Evolutionary conservation across 129 eudicot genomes (phyloP).

Genomic region (Calendula officinalis): DNA sequence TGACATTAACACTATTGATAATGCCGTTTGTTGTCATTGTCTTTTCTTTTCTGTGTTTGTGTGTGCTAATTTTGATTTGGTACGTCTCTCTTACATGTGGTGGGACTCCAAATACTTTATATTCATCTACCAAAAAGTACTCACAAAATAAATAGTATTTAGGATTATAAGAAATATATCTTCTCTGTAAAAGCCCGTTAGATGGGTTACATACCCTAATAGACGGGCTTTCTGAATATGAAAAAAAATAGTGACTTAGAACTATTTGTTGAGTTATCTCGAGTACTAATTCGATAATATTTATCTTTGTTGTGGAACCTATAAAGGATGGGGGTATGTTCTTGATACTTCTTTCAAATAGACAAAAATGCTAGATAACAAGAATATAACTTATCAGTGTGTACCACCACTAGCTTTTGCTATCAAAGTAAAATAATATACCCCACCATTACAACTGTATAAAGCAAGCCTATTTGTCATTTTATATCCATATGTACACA

Average conservation of each 20-base stretch:
- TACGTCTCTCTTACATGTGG: slow-evolving; percentile 23
- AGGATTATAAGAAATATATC: too few relatives aligned
- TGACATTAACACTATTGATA: slow-evolving; percentile 27
- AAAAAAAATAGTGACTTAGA: background rate
- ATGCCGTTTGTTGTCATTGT: slow-evolving; percentile 30
- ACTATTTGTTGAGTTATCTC: slow-evolving; percentile 5
- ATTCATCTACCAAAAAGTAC: background rate
- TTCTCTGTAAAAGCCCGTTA: background rate
- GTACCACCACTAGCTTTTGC: slow-evolving; percentile 43
- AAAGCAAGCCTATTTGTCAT: slow-evolving; percentile 26
- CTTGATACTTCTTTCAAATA: slow-evolving; percentile 18
- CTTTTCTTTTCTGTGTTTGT: slow-evolving; percentile 26
- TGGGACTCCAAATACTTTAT: background rate
- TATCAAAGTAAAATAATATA: slow-evolving; percentile 26
- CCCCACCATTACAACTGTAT: slow-evolving; percentile 36
- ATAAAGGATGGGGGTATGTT: slow-evolving; percentile 31
- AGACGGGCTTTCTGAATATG: background rate
- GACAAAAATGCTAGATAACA: slow-evolving; percentile 42
- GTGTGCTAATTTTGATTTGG: too few relatives aligned
- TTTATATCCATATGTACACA: slow-evolving; percentile 7
- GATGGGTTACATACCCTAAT: background rate
- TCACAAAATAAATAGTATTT: background rate
- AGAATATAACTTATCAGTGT: slow-evolving; percentile 28
- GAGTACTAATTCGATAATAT: background rate
- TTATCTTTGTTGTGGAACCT: slow-evolving; percentile 17